Conservation (phyloP, 2,329 filamentous ascomycete genomes). For the Ophiostoma sp. region DNA sequence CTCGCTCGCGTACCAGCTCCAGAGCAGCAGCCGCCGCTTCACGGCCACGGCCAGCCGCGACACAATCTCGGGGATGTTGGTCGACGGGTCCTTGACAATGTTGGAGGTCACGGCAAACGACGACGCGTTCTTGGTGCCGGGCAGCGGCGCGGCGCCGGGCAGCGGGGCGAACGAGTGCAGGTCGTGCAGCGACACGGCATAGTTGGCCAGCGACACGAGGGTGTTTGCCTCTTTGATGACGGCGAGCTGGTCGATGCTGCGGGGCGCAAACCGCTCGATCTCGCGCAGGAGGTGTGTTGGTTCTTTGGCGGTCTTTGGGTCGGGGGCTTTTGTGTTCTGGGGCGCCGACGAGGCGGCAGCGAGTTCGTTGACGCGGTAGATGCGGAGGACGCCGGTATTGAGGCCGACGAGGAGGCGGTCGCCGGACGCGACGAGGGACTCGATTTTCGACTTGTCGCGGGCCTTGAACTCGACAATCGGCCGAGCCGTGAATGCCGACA, state of each 20-base stretch:
- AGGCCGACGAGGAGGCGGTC: slow-evolving; percentile 89
- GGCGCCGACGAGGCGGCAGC: slow-evolving; percentile 28
- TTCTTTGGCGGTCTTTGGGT: slow-evolving; percentile 33
- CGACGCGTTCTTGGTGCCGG: slow-evolving; percentile 79
- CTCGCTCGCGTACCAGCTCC: slow-evolving; percentile 96
- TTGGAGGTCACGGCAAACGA: slow-evolving; percentile 93
- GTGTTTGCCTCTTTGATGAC: slow-evolving; percentile 93
- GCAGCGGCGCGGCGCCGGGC: slow-evolving; percentile 57
- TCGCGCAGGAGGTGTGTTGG: slow-evolving; percentile 83
- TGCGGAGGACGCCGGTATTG: slow-evolving; percentile 78
- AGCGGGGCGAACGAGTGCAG: slow-evolving; percentile 76
- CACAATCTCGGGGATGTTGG: slow-evolving; percentile 87
- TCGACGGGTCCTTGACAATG: slow-evolving; percentile 82
- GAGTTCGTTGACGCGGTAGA: slow-evolving; percentile 82
- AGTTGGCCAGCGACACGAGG: slow-evolving; percentile 85
- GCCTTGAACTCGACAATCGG: slow-evolving; percentile 95
- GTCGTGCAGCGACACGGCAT: slow-evolving; percentile 84
- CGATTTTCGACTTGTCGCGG: slow-evolving; percentile 94
- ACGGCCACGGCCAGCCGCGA: slow-evolving; percentile 87
- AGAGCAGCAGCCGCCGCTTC: slow-evolving; percentile 81
- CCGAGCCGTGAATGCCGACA: slow-evolving; percentile 94
- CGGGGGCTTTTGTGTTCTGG: slow-evolving; percentile 16
- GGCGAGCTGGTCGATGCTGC: slow-evolving; percentile 87
- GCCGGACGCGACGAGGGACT: slow-evolving; percentile 88
- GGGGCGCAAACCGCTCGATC: slow-evolving; percentile 86